Evolutionary conservation across 2,329 filamentous ascomycete genomes (phyloP), one percentile per base, ranked within the genome.

Genomic region (Alternaria consortialis): DNA sequence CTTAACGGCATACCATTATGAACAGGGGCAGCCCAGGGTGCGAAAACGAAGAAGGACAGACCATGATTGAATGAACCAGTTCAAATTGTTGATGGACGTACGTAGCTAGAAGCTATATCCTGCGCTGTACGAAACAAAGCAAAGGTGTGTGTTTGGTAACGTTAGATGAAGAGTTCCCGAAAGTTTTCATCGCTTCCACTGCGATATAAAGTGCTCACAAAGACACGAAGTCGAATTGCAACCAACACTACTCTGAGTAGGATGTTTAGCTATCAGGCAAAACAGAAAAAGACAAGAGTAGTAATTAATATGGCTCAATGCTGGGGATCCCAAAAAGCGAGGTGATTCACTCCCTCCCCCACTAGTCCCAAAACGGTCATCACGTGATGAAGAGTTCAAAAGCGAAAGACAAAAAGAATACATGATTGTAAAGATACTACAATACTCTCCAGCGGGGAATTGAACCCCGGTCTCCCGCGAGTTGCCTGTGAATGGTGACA

Each of bases 401-500:
- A 1, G 13, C 12, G 23, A 44, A 44, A 42, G 23, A 9, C 36
- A 39, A 43, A 43, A 43, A n/a, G 20, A 43, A 43, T 25, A 20
- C 40, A 43, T 15, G 20, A 27, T 29, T 29, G 20, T 20, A 20
- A 20, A 2, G 20, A 20, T 29, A 29, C 27, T 29, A 29, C 27
- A 2, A 44, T 27, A 7, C 46, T 48, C 46, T 48, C 46, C 46
- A 48, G 46, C 46, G 31, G 46, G 13, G 46, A 48, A 48, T 48
- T 48, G 46, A 48, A 48, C 46, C 13, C 46, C 31, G 46, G 46
- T 48, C 46, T 48, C 46, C 46, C 46, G 46, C 31, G 44, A 48
- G 44, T 48, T 48, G 44, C 31, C 44, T 15, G 2, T 48, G 17
- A 23, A 23, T 23, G 44, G 20, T 48, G 46, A 48, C 46, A 48